A percentile compares a stretch with the other conserved stretches of the same genome.
These are phyloP conservation scores for Abrus pulchellus DNA, from an alignment of 306 rosid genomes.

Conservation along the genomic window DNA sequence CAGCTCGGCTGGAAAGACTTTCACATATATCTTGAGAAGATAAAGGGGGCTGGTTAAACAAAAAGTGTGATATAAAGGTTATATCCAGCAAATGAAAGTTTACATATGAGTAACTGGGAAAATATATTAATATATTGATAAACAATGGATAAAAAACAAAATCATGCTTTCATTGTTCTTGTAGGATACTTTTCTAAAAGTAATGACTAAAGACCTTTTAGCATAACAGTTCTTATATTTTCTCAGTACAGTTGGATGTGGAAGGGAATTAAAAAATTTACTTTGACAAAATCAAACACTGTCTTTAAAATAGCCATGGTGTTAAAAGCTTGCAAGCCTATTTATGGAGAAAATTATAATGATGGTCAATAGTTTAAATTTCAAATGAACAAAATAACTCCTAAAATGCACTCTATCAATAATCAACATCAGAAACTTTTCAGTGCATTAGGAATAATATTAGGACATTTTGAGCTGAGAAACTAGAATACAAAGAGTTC, in stretches of 20 bases:
- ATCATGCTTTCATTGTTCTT: background rate
- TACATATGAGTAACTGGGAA: conserved; percentile 1
- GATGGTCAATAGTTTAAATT: conserved; percentile 6
- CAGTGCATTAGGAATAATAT: conserved; percentile 30
- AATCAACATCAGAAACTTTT: conserved; percentile 17
- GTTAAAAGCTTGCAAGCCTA: conserved; percentile 22
- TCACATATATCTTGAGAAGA: conserved; percentile 64
- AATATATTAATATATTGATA: conserved; percentile 18
- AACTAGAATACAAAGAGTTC: conserved; percentile 27
- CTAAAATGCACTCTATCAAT: background rate
- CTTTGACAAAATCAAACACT: background rate
- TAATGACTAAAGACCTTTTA: background rate
- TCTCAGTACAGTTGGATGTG: conserved; percentile 8
- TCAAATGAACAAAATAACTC: conserved; percentile 8
- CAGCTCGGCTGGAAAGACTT: conserved; percentile 59
- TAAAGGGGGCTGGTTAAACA: conserved; percentile 69
- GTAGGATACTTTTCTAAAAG: conserved; percentile 18
- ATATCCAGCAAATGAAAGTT: conserved; percentile 25
- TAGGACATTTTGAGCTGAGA: conserved; percentile 29
- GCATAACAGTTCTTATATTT: conserved; percentile 14
- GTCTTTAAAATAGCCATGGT: background rate
- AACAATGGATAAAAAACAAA: background rate
- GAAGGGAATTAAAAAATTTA: conserved; percentile 26
- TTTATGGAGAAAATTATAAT: background rate
- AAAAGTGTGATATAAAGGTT: conserved; percentile 4